Evolutionary conservation across 306 rosid genomes (phyloP).

Genomic region (Prosopis cineraria): DNA sequence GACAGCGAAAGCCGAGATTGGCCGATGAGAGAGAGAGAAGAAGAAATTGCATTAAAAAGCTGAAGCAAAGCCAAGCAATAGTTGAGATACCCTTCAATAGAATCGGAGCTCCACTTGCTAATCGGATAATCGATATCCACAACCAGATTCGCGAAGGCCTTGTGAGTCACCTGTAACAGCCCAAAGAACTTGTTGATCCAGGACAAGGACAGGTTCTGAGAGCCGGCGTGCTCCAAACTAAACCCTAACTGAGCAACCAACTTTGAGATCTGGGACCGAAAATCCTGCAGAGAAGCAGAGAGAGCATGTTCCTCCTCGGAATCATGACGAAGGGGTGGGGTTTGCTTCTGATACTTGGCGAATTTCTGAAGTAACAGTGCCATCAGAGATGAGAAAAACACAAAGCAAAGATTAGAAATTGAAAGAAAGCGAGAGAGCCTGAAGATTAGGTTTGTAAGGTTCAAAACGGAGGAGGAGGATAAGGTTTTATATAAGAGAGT

Average conservation of each 20-base stretch:
- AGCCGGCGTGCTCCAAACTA: conserved; percentile 25
- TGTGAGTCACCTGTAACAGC: conserved; percentile 48
- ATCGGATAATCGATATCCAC: conserved; percentile 63
- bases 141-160: conserved; percentile 65
- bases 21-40: conserved; percentile 52
- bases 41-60: conserved; percentile 58
- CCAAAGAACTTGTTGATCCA: conserved; percentile 57
- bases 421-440: not conserved
- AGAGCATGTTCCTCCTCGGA: conserved; percentile 19
- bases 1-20: conserved; percentile 47
- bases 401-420: not conserved
- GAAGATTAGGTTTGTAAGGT: not conserved
- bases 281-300: conserved; percentile 39
- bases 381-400: conserved; percentile 10
- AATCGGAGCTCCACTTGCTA: conserved; percentile 56
- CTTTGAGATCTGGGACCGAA: conserved; percentile 47
- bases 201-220: conserved; percentile 48
- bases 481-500: not conserved
- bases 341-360: conserved; percentile 37
- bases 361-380: conserved; percentile 50
- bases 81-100: conserved; percentile 60
- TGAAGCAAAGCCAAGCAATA: conserved; percentile 54
- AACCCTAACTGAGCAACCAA: conserved; percentile 30
- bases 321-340: conserved; percentile 9
- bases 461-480: not conserved